Evolutionary conservation across 2,329 filamentous ascomycete genomes (phyloP), one percentile per base, ranked within the genome.

Genomic region (Calonectria hawksworthii): DNA sequence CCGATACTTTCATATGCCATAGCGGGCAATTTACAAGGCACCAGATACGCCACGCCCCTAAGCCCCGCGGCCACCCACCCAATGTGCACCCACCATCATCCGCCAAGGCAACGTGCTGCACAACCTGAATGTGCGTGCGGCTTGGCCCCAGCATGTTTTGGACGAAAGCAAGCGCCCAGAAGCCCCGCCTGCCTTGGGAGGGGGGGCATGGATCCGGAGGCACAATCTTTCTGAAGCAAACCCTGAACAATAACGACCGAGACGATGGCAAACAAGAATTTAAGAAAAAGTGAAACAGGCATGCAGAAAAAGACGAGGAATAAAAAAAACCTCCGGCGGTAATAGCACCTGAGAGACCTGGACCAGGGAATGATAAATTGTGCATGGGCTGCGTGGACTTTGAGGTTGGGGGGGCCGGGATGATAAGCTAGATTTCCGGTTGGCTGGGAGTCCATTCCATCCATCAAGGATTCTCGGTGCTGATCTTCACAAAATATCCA

Each of bases 11-110:
- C 67, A 66, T 63, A 51, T 51, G 71, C 59, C 66, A 56, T 59
- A 67, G 72, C 67, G 72, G 67, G 38, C 67, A 66, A 67, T 74
- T 67, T 74, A 59, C 72, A 74, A 67, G 67, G 61, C 72, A 74
- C 72, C 61, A 65, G 64, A 63, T 61, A 44, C 71, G 68, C 66
- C 50, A 66, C 59, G 41, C 71, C 36, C 44, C 44, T 47, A 47
- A 47, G 44, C 44, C 44, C 56, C 38, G 56, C 34, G 23, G 38
- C 23, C 56, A 28, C 56, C 56, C 28, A 54, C 10, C 7, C 44
- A 63, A 23, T 50, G 63, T 66, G 63, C 56, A 69, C 71, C 71
- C 63, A 73, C 65, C 56, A 59, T 41, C 18, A 14, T 18, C 34
- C 9, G 56, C 56, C 34, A 63, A 63, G 56, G 56, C 56, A 63